Evolutionary conservation across 352 stramenopile genomes (phyloP).

Genomic region (Blastocystis sp.): DNA sequence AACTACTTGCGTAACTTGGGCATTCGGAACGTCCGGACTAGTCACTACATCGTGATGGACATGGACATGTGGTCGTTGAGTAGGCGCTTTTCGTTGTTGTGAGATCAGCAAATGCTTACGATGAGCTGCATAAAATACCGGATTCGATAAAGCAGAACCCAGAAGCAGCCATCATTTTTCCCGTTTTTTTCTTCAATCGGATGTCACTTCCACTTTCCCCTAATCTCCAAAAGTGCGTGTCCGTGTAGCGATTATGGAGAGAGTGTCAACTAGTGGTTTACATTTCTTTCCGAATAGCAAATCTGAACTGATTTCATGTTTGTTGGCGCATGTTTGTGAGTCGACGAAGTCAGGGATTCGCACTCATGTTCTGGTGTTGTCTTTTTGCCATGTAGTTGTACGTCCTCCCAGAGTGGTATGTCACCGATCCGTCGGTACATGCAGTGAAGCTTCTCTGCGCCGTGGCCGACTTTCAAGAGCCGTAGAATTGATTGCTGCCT

Average conservation of each 20-base stretch:
- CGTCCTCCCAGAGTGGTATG: neutral
- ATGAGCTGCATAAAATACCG: neutral
- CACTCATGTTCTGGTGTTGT: neutral
- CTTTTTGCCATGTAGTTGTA: neutral
- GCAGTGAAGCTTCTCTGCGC: neutral
- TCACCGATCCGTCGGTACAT: neutral
- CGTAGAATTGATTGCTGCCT: neutral
- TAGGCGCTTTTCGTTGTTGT: neutral
- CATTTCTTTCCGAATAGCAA: neutral
- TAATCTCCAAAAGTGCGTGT: neutral
- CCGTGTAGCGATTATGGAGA: neutral
- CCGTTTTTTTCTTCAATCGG: neutral
- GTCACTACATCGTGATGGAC: slow-evolving; percentile 31
- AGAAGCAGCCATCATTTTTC: neutral
- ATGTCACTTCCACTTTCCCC: neutral
- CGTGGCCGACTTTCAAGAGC: neutral
- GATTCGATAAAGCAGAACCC: neutral
- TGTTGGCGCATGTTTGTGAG: neutral
- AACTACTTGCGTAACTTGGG: slow-evolving; percentile 20
- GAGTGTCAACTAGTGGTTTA: neutral
- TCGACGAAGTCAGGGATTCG: neutral
- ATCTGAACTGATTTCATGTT: neutral
- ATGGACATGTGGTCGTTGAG: slow-evolving; percentile 29
- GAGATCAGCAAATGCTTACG: neutral
- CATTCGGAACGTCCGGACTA: slow-evolving; percentile 17